Evolutionary conservation across 2,329 filamentous ascomycete species (phyloP), one percentile per base, ranked within the genome.

Genomic region (Hypoxylon sp.): DNA sequence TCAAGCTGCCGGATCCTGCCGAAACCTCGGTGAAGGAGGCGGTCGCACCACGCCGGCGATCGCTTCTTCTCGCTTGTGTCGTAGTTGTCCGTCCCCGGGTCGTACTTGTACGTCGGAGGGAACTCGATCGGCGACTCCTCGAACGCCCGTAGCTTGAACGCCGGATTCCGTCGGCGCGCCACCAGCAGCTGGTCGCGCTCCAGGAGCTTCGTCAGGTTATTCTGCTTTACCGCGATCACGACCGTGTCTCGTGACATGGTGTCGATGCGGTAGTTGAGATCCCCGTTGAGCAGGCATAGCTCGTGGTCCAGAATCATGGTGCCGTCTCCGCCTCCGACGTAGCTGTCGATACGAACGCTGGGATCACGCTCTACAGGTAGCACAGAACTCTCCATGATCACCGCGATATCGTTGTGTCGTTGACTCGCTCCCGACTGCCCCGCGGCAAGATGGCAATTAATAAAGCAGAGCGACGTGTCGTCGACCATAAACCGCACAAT

Each of bases 211-310:
- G 81, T 70, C 2, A 98, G 81, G 65, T 98, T 96, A 61, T 89
- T 88, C 37, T 88, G 83, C 62, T 90, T 88, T 47, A 98, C 86
- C 1, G 92, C 92, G 58, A 88, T 88, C 51, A 98, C 89, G 2
- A 99, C 94, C 0, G 91, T 92, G 69, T 98, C 92, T 46, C 95
- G 90, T 15, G 92, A 92, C 86, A 98, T 97, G 20, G 93, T 92
- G 73, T 99, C 95, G 69, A 99, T 98, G 60, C 95, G 92, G 74
- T 99, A 99, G 76, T 99, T 99, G 46, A 99, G 82, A 73, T 99
- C 95, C 23, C 95, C 95, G 69, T 98, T 98, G 37, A 98, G 78
- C 43, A 99, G 87, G 73, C 94, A 97, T n/a, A 99, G 89, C 75
- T 99, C 95, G 71, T 99, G 95, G 70, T 99, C 95, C 55, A 98